Base-by-base conservation (phyloP, 2,329 filamentous ascomycete species). In the Madurella fahalii region DNA sequence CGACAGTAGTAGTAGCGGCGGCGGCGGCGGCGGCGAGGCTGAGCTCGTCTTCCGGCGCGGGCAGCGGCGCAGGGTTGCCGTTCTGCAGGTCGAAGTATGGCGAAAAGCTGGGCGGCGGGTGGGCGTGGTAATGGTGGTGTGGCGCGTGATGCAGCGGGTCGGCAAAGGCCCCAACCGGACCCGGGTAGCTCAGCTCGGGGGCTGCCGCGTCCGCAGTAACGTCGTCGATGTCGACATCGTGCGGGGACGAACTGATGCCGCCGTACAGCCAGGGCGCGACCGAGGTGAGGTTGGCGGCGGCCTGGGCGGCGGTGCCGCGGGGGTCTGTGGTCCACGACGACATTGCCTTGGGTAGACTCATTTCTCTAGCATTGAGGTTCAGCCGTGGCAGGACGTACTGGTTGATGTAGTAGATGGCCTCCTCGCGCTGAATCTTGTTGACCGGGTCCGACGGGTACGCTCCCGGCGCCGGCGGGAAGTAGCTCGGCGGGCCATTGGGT, bases 341-440 rank as follows among this genome's bases (percentile, higher is more conserved):
- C 63, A 61, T 63, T 4, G 58, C 57, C 34, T 58, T 64, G 47
- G 65, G 62, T 58, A 67, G 61, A 18, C 53, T 60, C 63, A 75
- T 70, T 55, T 77, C 78, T 53, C 74, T 73, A 30, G 73, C 74
- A 40, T 77, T 77, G 2, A 82, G 71, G 60, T 81, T 82, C 15
- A 83, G 73, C 4, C 79, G 77, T 16, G 84, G 83, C 34, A 86
- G 72, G 2, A 87, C 81, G 60, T 84, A 85, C 67, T 87, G 83
- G 67, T 87, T 86, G 69, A 87, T 85, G 68, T 85, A 86, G 67
- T 78, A 80, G 40, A 87, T 78, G 0, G 82, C 82, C 64, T 86
- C 83, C 61, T 86, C 83, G 12, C 82, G 79, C 67, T 84, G 82
- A 60, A 86, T 82, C 72, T 86, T 86, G 59, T 77, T 78, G 25